Evolutionary conservation across 2,329 filamentous ascomycete species (phyloP), one percentile per base, ranked within the genome.

Genomic region (Ceratocystis alfenasii): DNA sequence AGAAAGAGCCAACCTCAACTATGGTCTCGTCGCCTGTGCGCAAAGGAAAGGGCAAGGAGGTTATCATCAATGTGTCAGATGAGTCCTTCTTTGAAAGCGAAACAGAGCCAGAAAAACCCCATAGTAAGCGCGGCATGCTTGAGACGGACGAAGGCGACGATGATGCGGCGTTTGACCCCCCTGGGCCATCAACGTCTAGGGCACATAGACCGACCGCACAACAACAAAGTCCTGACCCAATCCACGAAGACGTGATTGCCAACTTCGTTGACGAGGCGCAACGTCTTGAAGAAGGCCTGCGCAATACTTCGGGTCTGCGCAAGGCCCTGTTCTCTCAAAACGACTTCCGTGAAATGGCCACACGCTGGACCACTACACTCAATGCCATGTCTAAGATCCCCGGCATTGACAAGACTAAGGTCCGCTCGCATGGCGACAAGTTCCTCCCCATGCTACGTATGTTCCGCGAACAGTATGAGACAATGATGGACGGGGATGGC

Each of bases 301-400:
- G 87, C 70, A 82, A 84, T 68, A 77, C 78, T 28, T 82, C 83
- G 63, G 77, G 78, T 3, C 74, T 87, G 41, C 80, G 83, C 7
- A 77, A 78, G 25, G 79, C 81, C 3, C 77, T 87, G 0, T 94
- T 94, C 72, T 85, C 84, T 0, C 86, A 90, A 68, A 79, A 79
- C 25, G 80, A 89, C 15, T 80, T 91, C 63, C 83, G 86, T 45
- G 82, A 87, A 70, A 92, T 94, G 87, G 86, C 83, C 12, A 83
- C 90, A 62, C 75, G 79, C 44, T 87, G 88, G 78, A 88, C 88
- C 0, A 79, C 77, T 6, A 83, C 78, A 7, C 71, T 83, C 8
- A 80, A 82, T 17, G 77, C 84, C 66, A 88, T 94, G 84, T 76
- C 75, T 41, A 74, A 74, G 7, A 87, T 93, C 62, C 79, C 80